These are phyloP conservation scores for Clonostachys sp. DNA, from an alignment of 2,329 filamentous ascomycete genomes.

Conservation along the genomic window DNA sequence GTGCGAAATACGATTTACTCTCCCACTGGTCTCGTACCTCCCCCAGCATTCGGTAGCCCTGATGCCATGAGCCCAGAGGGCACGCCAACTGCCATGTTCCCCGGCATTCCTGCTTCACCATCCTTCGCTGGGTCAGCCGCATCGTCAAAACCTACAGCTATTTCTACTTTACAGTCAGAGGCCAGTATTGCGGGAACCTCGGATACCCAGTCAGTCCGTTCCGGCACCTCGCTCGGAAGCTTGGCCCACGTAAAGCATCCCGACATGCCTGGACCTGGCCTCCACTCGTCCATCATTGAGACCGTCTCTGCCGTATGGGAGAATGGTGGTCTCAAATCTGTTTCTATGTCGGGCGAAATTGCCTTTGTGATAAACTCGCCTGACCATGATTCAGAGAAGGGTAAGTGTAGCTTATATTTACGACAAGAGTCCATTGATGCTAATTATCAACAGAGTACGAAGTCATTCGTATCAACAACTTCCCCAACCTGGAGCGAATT, in stretches of 20 bases:
- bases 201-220: slow-evolving; percentile 89
- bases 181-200: slow-evolving; percentile 56
- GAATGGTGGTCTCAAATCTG: slow-evolving; percentile 63
- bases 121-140: slow-evolving; percentile 3
- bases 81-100: slow-evolving; percentile 5
- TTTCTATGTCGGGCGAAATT: slow-evolving; percentile 80
- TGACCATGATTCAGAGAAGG: slow-evolving; percentile 35
- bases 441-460: slow-evolving; percentile 39
- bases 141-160: slow-evolving; percentile 35
- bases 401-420: slow-evolving; percentile 29
- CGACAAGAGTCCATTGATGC: not conserved
- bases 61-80: not conserved
- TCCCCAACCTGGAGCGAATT: slow-evolving; percentile 81
- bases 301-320: slow-evolving; percentile 85
- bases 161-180: slow-evolving; percentile 58
- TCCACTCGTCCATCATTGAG: slow-evolving; percentile 88
- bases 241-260: slow-evolving; percentile 71
- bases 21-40: slow-evolving; percentile 27
- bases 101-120: slow-evolving; percentile 7
- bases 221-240: slow-evolving; percentile 73
- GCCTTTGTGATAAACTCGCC: slow-evolving; percentile 74
- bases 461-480: slow-evolving; percentile 82
- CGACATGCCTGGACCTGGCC: slow-evolving; percentile 72
- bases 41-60: slow-evolving; percentile 8
- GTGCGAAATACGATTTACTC: slow-evolving; percentile 88